Conservation (phyloP, 2,329 filamentous ascomycete genomes). For the Talaromyces funiculosus region DNA sequence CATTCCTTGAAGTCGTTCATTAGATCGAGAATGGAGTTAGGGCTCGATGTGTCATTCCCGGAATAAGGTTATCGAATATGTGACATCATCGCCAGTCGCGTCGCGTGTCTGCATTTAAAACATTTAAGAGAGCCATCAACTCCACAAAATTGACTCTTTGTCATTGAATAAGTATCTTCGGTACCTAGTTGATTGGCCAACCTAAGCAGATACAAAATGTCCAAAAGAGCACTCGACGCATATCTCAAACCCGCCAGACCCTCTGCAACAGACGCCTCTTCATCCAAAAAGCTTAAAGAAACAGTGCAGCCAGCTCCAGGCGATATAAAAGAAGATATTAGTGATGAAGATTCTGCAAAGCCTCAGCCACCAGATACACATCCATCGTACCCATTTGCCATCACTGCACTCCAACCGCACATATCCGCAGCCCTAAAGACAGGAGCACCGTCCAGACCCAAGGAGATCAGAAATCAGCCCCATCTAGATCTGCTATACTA, state of each 20-base stretch:
- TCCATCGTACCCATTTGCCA: constrained; percentile 48
- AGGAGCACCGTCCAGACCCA: constrained; percentile 45
- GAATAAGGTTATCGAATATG: neutral
- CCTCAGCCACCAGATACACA: constrained; percentile 37
- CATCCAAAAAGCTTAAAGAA: constrained; percentile 28
- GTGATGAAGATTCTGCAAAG: neutral
- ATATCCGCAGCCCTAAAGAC: constrained; percentile 26
- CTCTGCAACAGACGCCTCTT: constrained; percentile 36
- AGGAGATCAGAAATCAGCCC: constrained; percentile 58
- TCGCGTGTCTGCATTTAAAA: neutral
- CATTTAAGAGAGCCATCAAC: neutral
- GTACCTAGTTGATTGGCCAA: neutral
- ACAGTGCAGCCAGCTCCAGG: neutral
- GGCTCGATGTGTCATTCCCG: neutral
- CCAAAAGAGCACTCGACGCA: constrained; percentile 61
- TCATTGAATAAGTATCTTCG: neutral
- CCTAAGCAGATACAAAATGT: constrained; percentile 19
- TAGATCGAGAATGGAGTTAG: neutral
- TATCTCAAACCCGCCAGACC: constrained; percentile 55
- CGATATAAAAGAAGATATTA: neutral
- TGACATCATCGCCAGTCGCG: constrained; percentile 4
- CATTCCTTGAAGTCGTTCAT: neutral
- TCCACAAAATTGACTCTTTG: neutral
- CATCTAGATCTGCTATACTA: constrained; percentile 72
- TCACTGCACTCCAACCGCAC: constrained; percentile 43